phyloP scores from a whole-genome alignment of 2,329 filamentous ascomycete species.

The Aspergillus floridensis region DNA sequence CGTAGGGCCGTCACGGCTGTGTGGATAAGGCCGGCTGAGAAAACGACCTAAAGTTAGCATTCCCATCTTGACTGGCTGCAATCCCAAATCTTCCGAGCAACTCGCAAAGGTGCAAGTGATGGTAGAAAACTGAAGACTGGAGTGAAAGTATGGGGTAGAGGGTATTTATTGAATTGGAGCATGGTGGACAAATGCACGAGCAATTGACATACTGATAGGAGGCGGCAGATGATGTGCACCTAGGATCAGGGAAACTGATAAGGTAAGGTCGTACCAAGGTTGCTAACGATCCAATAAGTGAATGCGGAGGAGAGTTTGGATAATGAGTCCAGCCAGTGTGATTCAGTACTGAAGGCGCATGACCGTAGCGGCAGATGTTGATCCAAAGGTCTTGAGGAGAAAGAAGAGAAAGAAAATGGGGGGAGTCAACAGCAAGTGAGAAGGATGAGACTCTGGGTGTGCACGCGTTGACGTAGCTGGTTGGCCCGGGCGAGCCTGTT shows the following conservation, averaged over 20 bases:
- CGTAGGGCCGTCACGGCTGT: conserved; percentile 35
- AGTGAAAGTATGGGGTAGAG: background rate
- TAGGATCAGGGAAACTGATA: background rate
- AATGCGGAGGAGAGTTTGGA: conserved; percentile 5
- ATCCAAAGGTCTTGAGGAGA: conserved; percentile 6
- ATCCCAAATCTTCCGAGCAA: background rate
- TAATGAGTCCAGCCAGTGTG: conserved; percentile 17
- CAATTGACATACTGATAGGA: conserved; percentile 1
- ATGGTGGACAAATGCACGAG: background rate
- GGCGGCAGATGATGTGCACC: conserved; percentile 5
- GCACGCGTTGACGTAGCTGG: conserved; percentile 17
- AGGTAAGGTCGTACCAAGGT: conserved; percentile 7
- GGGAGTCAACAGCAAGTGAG: conserved; percentile 18
- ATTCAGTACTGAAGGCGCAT: conserved; percentile 20
- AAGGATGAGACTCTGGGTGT: conserved; percentile 22
- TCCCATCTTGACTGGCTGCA: conserved; percentile 25
- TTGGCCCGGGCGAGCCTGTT: conserved; percentile 16
- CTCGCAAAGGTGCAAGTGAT: background rate
- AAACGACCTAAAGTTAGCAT: conserved; percentile 41
- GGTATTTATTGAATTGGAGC: conserved; percentile 11
- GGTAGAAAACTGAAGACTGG: background rate
- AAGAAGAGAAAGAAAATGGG: conserved; percentile 3
- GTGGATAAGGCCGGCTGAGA: conserved; percentile 36
- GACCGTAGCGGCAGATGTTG: conserved; percentile 7
- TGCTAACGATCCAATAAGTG: background rate